Base-by-base conservation (phyloP, 106 monocot genomes). In the Dioscorea alata region DNA sequence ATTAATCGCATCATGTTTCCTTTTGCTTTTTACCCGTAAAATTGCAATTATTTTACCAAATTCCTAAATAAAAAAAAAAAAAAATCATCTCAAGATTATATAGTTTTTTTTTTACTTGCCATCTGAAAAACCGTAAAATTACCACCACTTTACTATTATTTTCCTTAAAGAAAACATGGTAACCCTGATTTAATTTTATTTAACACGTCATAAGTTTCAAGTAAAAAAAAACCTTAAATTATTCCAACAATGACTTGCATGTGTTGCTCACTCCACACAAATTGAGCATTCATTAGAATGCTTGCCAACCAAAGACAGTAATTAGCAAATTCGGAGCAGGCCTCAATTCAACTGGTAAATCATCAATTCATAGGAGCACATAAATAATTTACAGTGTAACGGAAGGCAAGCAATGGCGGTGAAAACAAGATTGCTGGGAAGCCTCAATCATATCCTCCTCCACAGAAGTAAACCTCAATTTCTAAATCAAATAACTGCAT, bases 401-500 rank as follows among this genome's bases (percentile, higher is more conserved):
- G 42, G 42, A 10, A 42, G 42, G 66, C 49, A 15, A 49, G 66
- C 23, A 49, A 66, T 66, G 66, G 49, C 23, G 48, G 49, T 49
- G 48, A 66, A 21, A 66, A 66, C 21, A 49, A 19, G 66, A 49
- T 48, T 22, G 49, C 33, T 18, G 48, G 66, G 49, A 42, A 66
- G 66, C 66, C 49, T 2, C 66, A 66, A 33, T 49, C 49, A 22
- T 13, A 22, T 13, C 22, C 49, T 66, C 22, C 48, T 66, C 16
- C 66, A 20, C 8, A 66, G 14, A 33, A 50, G 13, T 49, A 66
- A 66, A 16, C 23, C 49, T 50, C 48, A 50, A 20, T 42, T 66
- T 23, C 49, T 66, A 1, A 21, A 66, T 49, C 49, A 66, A 66
- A 49, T 49, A 66, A 66, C 66, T n/a, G 66, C 66, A 3, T 66